These are phyloP conservation scores for Claviceps capensis DNA, from an alignment of 2,329 filamentous ascomycete genomes.

Conservation along the genomic window DNA sequence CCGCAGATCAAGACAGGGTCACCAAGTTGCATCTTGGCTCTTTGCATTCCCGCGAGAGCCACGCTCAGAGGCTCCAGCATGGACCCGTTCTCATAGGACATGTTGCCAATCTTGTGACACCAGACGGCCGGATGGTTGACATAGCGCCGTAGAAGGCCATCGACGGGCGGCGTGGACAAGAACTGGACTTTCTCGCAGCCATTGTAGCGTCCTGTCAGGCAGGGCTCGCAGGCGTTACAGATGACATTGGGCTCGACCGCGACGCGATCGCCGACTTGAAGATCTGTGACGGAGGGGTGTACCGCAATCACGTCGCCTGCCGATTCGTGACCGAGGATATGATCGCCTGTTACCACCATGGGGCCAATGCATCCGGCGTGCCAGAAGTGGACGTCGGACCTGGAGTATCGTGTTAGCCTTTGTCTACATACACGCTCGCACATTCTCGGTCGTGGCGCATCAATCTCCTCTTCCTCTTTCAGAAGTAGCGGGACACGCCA, in stretches of 20 bases:
- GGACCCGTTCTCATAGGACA: conserved; percentile 84
- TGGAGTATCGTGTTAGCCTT: conserved; percentile 19
- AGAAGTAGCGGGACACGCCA: neutral
- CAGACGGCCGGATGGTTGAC: conserved; percentile 88
- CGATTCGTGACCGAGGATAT: conserved; percentile 91
- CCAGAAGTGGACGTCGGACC: conserved; percentile 96
- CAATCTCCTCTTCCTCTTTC: too few species aligned
- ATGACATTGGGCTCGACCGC: conserved; percentile 91
- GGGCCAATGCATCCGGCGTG: conserved; percentile 88
- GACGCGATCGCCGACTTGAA: conserved; percentile 79
- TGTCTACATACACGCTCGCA: too few species aligned
- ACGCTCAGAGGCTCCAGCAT: conserved; percentile 85
- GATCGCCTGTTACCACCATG: conserved; percentile 80
- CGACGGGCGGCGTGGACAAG: conserved; percentile 78
- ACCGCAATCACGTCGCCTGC: conserved; percentile 72
- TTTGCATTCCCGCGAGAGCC: conserved; percentile 74
- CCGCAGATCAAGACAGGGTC: conserved; percentile 84
- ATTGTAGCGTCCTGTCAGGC: conserved; percentile 87
- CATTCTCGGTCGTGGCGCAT: too few species aligned
- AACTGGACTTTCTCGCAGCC: conserved; percentile 80
- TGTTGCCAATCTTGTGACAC: conserved; percentile 91
- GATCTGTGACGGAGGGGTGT: conserved; percentile 62
- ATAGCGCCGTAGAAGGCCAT: conserved; percentile 78
- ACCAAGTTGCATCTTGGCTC: conserved; percentile 66
- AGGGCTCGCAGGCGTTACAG: conserved; percentile 82